A percentile compares a stretch with the other conserved stretches of the same genome.
Conservation (phyloP, 2,329 filamentous ascomycete genomes). For the Scytalidium lignicola region DNA sequence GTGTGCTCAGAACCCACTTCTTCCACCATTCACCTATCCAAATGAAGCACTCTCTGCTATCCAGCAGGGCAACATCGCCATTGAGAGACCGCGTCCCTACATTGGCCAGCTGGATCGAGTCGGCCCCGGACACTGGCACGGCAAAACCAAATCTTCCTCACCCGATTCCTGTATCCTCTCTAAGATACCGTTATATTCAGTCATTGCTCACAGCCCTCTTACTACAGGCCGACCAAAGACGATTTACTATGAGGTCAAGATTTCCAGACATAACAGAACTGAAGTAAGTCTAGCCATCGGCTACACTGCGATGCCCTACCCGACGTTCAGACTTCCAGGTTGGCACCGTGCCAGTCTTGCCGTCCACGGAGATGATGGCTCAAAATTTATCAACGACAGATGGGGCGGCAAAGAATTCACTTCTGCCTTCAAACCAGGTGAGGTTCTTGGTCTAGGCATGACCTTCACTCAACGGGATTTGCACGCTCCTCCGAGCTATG, state of each 20-base stretch:
- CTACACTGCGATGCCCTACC: constrained; percentile 69
- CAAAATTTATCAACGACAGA: constrained; percentile 69
- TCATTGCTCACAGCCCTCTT: constrained; percentile 52
- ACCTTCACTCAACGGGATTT: constrained; percentile 37
- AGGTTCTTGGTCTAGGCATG: constrained; percentile 70
- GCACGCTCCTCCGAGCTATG: constrained; percentile 25
- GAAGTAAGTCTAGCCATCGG: constrained; percentile 59
- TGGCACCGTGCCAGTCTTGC: constrained; percentile 73
- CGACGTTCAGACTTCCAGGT: constrained; percentile 70
- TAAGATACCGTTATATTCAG: constrained; percentile 64
- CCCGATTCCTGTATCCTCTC: constrained; percentile 61
- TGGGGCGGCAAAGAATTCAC: constrained; percentile 70
- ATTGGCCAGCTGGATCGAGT: constrained; percentile 40
- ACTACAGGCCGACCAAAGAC: constrained; percentile 41
- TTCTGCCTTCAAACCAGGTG: constrained; percentile 54
- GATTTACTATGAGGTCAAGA: constrained; percentile 68
- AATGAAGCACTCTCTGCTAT: constrained; percentile 42
- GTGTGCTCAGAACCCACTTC: constrained; percentile 57
- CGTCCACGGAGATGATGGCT: constrained; percentile 77
- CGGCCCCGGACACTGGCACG: constrained; percentile 48
- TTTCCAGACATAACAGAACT: constrained; percentile 36
- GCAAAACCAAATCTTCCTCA: constrained; percentile 35
- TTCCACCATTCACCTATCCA: constrained; percentile 45
- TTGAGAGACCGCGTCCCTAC: constrained; percentile 47
- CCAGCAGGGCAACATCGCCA: constrained; percentile 45